Evolutionary conservation across 306 rosid species (phyloP).

Genomic region (Dryas drummondii): DNA sequence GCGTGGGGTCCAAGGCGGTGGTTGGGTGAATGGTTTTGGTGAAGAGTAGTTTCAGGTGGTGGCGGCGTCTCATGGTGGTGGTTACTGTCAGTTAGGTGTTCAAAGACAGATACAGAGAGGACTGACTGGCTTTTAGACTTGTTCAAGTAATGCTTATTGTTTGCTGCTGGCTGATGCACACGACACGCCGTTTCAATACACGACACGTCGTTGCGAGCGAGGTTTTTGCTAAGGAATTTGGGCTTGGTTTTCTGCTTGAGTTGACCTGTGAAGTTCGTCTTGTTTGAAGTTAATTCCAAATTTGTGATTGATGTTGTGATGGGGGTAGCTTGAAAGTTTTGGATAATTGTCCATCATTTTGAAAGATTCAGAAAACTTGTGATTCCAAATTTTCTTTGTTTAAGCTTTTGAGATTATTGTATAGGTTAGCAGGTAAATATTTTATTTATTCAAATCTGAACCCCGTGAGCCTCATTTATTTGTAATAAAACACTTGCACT

Average conservation of each 20-base stretch:
- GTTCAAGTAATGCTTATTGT: not conserved
- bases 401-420: too few relatives aligned
- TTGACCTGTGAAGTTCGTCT: too few relatives aligned
- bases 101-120: not conserved
- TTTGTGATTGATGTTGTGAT: too few relatives aligned
- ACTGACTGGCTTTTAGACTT: not conserved
- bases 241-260: too few relatives aligned
- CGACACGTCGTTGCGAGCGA: not conserved
- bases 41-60: conserved; percentile 3
- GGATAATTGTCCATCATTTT: not conserved
- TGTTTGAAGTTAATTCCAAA: too few relatives aligned
- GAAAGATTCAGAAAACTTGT: not conserved
- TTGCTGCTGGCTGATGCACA: not conserved
- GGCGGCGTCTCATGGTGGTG: conserved; percentile 36
- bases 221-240: not conserved
- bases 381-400: too few relatives aligned
- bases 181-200: not conserved
- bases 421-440: too few relatives aligned
- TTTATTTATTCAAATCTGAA: too few relatives aligned
- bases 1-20: not conserved
- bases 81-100: not conserved
- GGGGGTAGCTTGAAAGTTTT: too few relatives aligned
- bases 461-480: too few relatives aligned
- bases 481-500: too few relatives aligned
- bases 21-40: not conserved